Conservation (phyloP, 495 filamentous ascomycete species). For the Hyaloscypha hepaticicola region DNA sequence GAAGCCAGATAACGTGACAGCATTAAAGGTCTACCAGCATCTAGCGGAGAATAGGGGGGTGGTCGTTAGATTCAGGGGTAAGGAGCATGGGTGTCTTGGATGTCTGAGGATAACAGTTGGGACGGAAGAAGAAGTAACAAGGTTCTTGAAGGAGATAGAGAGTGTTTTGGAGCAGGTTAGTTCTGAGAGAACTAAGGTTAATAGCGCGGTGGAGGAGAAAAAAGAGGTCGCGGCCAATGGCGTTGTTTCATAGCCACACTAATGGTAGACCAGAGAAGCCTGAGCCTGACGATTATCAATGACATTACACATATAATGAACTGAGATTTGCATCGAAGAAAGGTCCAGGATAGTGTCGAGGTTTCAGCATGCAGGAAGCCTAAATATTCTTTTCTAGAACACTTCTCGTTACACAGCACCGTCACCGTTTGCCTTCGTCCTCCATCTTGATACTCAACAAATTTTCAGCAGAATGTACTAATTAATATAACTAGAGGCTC, state of each 20-base stretch:
- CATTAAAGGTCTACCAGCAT: conserved; percentile 74
- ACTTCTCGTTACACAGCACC: background rate
- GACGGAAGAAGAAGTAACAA: conserved; percentile 79
- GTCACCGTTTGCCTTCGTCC: background rate
- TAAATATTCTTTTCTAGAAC: background rate
- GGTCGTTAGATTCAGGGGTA: conserved; percentile 89
- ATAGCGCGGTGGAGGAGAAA: conserved; percentile 34
- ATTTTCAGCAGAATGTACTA: background rate
- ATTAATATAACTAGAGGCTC: no score
- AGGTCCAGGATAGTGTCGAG: background rate
- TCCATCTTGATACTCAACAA: background rate
- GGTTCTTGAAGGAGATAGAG: conserved; percentile 67
- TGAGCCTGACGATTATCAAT: background rate
- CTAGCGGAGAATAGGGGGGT: conserved; percentile 87
- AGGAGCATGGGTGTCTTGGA: conserved; percentile 84
- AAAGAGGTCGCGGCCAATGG: conserved; percentile 36
- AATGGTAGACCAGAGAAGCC: background rate
- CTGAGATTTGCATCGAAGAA: background rate
- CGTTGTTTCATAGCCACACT: conserved; percentile 33
- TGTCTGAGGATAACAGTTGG: conserved; percentile 92
- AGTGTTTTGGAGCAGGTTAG: conserved; percentile 58
- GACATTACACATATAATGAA: background rate
- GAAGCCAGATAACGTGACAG: conserved; percentile 72
- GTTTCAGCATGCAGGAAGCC: background rate
- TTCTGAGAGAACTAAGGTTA: conserved; percentile 25